Evolutionary conservation across 2,329 filamentous ascomycete genomes (phyloP), one percentile per base, ranked within the genome.

Genomic region (Botrytis elliptica): DNA sequence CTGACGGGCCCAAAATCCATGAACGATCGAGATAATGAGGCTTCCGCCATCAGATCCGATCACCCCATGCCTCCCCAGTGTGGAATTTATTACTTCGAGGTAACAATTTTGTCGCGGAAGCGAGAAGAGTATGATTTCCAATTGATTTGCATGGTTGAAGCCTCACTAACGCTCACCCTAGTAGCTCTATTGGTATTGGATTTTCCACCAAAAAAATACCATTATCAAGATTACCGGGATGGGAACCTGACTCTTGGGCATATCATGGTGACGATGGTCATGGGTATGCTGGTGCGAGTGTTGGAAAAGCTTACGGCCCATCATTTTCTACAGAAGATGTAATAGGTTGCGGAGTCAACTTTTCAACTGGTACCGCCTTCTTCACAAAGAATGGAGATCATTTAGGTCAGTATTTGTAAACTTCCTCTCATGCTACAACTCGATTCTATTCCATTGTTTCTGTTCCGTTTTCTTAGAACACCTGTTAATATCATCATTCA

Each of bases 1-100:
- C 88, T 88, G 78, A 83, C 83, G 1, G 85, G 85, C 0, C 79
- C 83, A 0, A 87, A 86, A 78, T 83, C 82, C 38, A 80, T 84
- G 49, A 75, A 77, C 62, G 87, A 89, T 68, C 85, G 86, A 69
- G 89, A 91, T 12, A 85, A 92, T 79, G 96, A 98, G 81, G 93
- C 94, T 29, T 94, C 90, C 52, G 89, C 93, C 20, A 90, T 97
- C 74, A 90, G 96, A 73, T 89, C 95, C 42, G 92, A 99, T 82
- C 87, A 94, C 81, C 89, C 91, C 67, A 98, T 98, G 90, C 94
- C 96, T 6, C 87, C 90, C 52, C 92, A 97, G 80, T 96, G 93
- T 77, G 96, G 96, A 2, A 91, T 99, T 74, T 99, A 97, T 82
- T 99, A 99, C 82, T 99, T 90, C 80, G 96, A 99, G 81, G 86